A percentile compares a stretch with the other conserved stretches of the same genome.
These are phyloP conservation scores for Malassezia arunalokei DNA, from an alignment of 1,284 basidiomycete species.

Conservation along the genomic window DNA sequence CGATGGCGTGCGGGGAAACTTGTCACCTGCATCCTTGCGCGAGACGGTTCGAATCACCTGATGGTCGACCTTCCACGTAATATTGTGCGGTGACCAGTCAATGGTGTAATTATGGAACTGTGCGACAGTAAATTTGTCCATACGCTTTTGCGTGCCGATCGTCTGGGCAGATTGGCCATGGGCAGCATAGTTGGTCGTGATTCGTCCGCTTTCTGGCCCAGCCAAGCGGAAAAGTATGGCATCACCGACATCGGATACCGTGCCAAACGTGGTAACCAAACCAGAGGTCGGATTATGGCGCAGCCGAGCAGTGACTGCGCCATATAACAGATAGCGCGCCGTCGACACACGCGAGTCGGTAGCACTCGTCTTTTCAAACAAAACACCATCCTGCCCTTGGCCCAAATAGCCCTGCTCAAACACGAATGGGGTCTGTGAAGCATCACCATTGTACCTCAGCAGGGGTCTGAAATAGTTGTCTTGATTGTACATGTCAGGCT, in stretches of 20 bases:
- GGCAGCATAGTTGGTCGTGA: constrained; percentile 27
- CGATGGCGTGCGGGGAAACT: constrained; percentile 31
- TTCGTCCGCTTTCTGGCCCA: constrained; percentile 14
- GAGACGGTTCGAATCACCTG: constrained; percentile 23
- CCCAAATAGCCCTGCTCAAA: constrained; percentile 35
- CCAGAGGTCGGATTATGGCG: constrained; percentile 29
- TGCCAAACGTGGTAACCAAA: constrained; percentile 33
- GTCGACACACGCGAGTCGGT: constrained; percentile 33
- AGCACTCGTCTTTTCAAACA: constrained; percentile 26
- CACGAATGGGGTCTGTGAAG: constrained; percentile 22
- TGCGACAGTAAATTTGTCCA: constrained; percentile 15
- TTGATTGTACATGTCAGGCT: constrained; percentile 26
- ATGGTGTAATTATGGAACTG: constrained; percentile 34
- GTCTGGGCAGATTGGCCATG: constrained; percentile 12
- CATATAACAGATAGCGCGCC: constrained; percentile 37
- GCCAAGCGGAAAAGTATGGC: constrained; percentile 35
- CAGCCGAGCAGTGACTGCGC: constrained; percentile 25
- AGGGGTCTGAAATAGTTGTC: constrained; percentile 27
- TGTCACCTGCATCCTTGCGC: constrained; percentile 13
- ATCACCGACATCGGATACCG: constrained; percentile 29
- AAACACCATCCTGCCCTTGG: constrained; percentile 30
- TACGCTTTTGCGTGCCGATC: constrained; percentile 2
- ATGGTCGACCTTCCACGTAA: constrained; percentile 35
- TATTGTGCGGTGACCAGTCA: constrained; percentile 27
- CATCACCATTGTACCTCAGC: constrained; percentile 33